phyloP scores from a whole-genome alignment of 2,329 filamentous ascomycete species.

The Penicillium sp. region DNA sequence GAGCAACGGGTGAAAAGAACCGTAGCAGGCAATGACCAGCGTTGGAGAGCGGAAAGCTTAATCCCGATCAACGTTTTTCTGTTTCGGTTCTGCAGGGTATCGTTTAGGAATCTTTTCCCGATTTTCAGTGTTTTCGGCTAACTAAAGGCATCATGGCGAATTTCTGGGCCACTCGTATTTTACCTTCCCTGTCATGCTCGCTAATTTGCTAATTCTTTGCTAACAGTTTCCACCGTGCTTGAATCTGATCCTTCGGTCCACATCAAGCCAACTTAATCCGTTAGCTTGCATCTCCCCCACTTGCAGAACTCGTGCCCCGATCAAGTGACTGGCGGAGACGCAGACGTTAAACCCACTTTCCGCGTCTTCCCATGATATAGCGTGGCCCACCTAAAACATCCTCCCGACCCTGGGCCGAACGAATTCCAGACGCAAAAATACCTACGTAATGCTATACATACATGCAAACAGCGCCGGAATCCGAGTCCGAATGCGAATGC shows the following conservation, averaged over 20 bases:
- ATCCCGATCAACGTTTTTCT: neutral
- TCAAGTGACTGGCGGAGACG: neutral
- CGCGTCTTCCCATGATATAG: conserved; percentile 1
- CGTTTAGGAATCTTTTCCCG: too few species aligned
- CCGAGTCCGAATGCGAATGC: too few species aligned
- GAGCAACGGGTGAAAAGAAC: neutral
- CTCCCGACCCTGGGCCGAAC: neutral
- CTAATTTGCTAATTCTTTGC: neutral
- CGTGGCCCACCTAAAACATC: neutral
- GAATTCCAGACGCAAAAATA: neutral
- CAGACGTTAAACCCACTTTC: conserved; percentile 1
- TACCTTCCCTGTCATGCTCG: neutral
- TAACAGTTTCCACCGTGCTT: neutral
- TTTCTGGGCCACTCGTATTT: too few species aligned
- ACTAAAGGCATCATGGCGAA: too few species aligned
- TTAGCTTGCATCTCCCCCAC: neutral
- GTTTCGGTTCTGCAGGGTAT: neutral
- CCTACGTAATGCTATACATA: too few species aligned
- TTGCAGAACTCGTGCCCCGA: neutral
- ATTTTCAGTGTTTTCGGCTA: too few species aligned
- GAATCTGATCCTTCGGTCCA: neutral
- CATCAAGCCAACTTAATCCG: neutral
- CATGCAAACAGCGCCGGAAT: too few species aligned
- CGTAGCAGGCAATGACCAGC: neutral
- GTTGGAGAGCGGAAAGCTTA: neutral